Percentiles rank a stretch among this genome's conserved stretches.
Evolutionary conservation across 2,329 filamentous ascomycete genomes (phyloP).

Genomic region (Thermoascus crustaceus): DNA sequence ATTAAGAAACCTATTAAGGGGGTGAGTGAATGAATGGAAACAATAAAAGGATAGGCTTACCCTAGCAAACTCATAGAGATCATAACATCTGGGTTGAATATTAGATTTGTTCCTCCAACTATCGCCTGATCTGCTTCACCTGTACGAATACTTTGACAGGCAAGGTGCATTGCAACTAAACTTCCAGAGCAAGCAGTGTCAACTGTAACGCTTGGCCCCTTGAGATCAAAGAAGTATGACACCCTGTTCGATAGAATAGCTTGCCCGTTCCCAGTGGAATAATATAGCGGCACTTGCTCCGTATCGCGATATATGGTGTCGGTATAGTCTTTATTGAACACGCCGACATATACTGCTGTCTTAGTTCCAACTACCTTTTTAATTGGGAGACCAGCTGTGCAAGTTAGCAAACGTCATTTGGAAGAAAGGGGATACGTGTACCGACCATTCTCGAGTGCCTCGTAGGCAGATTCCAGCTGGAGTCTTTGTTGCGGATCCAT

Average conservation of each 20-base stretch:
- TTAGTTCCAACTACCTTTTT: too few species aligned
- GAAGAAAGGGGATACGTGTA: too few species aligned
- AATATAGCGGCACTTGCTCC: too few species aligned
- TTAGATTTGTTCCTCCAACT: conserved; percentile 7
- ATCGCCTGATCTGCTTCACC: conserved; percentile 5
- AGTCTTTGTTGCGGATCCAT: too few species aligned
- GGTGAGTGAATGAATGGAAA: not conserved
- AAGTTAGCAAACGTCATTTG: too few species aligned
- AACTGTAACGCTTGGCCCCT: conserved; percentile 9
- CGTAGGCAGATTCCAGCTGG: too few species aligned
- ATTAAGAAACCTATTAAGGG: conserved; percentile 2
- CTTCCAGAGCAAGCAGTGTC: conserved; percentile 10
- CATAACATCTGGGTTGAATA: conserved; percentile 5
- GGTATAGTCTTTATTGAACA: too few species aligned
- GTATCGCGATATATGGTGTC: too few species aligned
- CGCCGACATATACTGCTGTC: too few species aligned
- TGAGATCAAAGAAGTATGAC: conserved; percentile 8
- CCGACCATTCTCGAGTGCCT: too few species aligned
- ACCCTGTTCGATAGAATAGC: conserved; percentile 6
- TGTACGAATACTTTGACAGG: conserved; percentile 3
- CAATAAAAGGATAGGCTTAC: too few species aligned
- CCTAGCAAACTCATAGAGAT: conserved; percentile 4
- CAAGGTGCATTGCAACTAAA: conserved; percentile 7
- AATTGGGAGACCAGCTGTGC: too few species aligned
- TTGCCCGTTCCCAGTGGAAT: not conserved